These are phyloP conservation scores for Hymenoscyphus salicellus DNA, from an alignment of 2,329 filamentous ascomycete species.

Conservation along the genomic window DNA sequence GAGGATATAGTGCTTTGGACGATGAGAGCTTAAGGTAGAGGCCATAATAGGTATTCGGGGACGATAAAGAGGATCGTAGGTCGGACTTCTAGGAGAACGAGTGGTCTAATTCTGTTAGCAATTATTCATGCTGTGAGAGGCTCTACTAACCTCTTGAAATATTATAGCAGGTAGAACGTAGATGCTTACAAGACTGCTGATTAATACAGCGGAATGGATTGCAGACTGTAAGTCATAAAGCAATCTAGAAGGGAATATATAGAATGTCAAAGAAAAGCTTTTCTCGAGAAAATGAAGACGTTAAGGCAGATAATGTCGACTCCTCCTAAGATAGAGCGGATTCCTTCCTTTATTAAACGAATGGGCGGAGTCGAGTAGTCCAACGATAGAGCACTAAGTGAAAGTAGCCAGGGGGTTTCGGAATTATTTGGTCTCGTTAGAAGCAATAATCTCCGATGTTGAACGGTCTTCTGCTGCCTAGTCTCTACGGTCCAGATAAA, in stretches of 20 bases:
- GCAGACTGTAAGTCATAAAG: not conserved
- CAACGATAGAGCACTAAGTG: not conserved
- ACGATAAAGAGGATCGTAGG: no score
- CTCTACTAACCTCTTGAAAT: no score
- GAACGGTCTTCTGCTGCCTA: not conserved
- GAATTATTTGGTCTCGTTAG: not conserved
- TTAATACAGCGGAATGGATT: no score
- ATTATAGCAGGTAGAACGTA: no score
- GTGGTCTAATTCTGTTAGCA: no score
- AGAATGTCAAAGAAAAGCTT: not conserved
- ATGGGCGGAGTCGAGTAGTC: not conserved
- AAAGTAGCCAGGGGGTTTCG: not conserved
- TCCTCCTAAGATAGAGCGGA: not conserved
- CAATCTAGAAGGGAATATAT: conserved; percentile 33
- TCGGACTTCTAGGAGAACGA: no score
- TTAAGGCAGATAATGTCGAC: not conserved
- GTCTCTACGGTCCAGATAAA: conserved; percentile 1
- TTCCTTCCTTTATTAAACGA: not conserved
- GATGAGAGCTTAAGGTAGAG: no score
- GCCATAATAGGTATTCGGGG: no score
- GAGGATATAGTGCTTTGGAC: no score
- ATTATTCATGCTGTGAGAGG: no score
- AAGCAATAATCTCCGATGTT: not conserved
- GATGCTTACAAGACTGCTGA: no score
- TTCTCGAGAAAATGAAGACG: not conserved